Evolutionary conservation across 345 rosid species (phyloP).

Genomic region (Dipteronia sinensis): DNA sequence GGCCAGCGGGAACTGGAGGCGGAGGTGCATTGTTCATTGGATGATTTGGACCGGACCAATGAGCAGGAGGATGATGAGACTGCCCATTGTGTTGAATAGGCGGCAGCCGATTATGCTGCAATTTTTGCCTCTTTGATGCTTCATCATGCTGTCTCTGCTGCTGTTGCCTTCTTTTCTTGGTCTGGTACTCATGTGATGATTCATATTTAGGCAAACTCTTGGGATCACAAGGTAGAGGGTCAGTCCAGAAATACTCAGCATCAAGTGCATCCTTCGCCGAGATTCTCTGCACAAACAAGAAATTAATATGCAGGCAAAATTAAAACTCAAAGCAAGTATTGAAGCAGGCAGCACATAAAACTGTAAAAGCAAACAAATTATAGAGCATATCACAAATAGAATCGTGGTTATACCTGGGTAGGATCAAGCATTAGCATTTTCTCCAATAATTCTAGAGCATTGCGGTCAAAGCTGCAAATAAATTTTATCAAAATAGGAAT

Average conservation of each 20-base stretch:
- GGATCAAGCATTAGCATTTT: slow-evolving; percentile 93
- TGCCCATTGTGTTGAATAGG: slow-evolving; percentile 88
- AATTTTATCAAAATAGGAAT: background rate
- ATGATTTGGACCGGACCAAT: slow-evolving; percentile 46
- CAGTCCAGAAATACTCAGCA: slow-evolving; percentile 98
- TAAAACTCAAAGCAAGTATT: background rate
- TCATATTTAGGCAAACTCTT: slow-evolving; percentile 93
- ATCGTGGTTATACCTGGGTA: slow-evolving; percentile 58
- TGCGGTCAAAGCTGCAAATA: slow-evolving; percentile 67
- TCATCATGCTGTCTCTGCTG: slow-evolving; percentile 85
- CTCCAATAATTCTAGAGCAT: slow-evolving; percentile 91
- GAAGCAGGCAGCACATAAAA: slow-evolving; percentile 11
- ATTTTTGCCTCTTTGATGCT: slow-evolving; percentile 86
- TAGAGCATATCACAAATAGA: background rate
- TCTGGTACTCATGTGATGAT: slow-evolving; percentile 94
- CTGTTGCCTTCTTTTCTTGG: slow-evolving; percentile 94
- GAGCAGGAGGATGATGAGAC: slow-evolving; percentile 46
- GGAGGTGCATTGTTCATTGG: slow-evolving; percentile 45
- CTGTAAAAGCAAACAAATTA: background rate
- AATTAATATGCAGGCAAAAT: background rate
- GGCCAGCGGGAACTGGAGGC: slow-evolving; percentile 48
- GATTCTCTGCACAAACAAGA: slow-evolving; percentile 60
- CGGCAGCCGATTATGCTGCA: slow-evolving; percentile 73
- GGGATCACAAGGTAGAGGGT: slow-evolving; percentile 95
- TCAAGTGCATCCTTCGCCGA: slow-evolving; percentile 96